Evolutionary conservation across 495 filamentous ascomycete genomes (phyloP), one percentile per base, ranked within the genome.

Genomic region (Niebla homalea): DNA sequence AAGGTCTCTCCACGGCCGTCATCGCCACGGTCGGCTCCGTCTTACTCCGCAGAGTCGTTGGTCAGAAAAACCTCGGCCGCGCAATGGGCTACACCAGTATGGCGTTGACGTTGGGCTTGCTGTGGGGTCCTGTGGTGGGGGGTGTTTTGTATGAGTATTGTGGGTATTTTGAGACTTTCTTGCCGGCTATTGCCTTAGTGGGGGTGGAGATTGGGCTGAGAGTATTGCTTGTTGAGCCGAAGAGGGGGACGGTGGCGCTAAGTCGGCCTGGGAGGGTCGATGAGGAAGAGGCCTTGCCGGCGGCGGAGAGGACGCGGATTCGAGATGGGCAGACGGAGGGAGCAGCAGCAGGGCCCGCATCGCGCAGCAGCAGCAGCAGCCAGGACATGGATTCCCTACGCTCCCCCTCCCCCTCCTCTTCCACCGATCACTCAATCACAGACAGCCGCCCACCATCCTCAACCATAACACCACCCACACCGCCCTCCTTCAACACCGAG

Each of bases 1-100:
- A 77, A 59, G 74, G 74, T 4, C 54, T 71, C 1, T 71, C 68
- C 39, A 66, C 62, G 2, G 72, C 70, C 1, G 57, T 69, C 15
- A 72, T 77, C 0, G 74, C 67, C 68, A 72, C 71, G 0, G 60
- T 73, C 36, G 71, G 71, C 4, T 50, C 69, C 7, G 67, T 70
- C 2, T 58, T 75, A 43, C 57, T 67, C 15, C 39, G 69, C 16
- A 67, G 73, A 43, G 68, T 68, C 26, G 70, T 73, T 15, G 71
- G 71, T 1, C 64, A 63, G 10, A 57, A 68, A 49, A 64, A 69
- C 41, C 38, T 73, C 12, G 68, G 71, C 4, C 67, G 70, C 53
- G 65, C 49, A 14, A 35, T 22, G 16, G 49, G 49, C 12, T 51
- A 44, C 16, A 21, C 40, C 2, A 51, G 49, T 26, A 51, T 51